Evolutionary conservation across 208 protist species (phyloP).

Genomic region (Trypanosoma mega): DNA sequence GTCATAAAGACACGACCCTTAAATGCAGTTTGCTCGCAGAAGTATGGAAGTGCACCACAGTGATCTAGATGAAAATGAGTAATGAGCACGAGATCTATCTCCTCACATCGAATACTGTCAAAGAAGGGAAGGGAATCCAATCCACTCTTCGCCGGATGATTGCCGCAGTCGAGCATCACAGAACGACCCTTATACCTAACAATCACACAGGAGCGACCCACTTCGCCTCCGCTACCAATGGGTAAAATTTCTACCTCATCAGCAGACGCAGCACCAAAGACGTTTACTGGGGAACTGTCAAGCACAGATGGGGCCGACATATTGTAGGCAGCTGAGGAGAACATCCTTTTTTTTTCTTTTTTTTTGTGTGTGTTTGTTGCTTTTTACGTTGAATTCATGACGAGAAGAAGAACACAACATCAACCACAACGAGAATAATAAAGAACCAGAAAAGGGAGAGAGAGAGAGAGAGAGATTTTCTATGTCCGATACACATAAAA

Average conservation of each 20-base stretch:
- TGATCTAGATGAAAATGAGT: conserved; percentile 98
- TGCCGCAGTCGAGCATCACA: conserved; percentile 99
- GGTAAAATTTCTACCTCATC: conserved; percentile 95
- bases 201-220: conserved; percentile 97
- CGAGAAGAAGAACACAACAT: no score
- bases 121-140: conserved; percentile 97
- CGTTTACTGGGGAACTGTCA: conserved; percentile 4
- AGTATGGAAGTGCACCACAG: conserved; percentile 96
- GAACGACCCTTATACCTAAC: conserved; percentile 95
- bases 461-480: no score
- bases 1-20: conserved; percentile 98
- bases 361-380: neutral
- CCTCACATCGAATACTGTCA: conserved; percentile 92
- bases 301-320: conserved; percentile 6
- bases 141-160: conserved; percentile 96
- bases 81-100: conserved; percentile 96
- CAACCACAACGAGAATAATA: no score
- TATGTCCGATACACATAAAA: no score
- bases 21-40: conserved; percentile 95
- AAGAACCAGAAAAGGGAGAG: no score
- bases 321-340: conserved; percentile 14
- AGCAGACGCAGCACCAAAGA: conserved; percentile 6
- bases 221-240: conserved; percentile 96
- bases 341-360: no score
- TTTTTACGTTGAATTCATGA: conserved; percentile 7